Evolutionary conservation across 345 rosid genomes (phyloP).

Genomic region (Murraya paniculata): DNA sequence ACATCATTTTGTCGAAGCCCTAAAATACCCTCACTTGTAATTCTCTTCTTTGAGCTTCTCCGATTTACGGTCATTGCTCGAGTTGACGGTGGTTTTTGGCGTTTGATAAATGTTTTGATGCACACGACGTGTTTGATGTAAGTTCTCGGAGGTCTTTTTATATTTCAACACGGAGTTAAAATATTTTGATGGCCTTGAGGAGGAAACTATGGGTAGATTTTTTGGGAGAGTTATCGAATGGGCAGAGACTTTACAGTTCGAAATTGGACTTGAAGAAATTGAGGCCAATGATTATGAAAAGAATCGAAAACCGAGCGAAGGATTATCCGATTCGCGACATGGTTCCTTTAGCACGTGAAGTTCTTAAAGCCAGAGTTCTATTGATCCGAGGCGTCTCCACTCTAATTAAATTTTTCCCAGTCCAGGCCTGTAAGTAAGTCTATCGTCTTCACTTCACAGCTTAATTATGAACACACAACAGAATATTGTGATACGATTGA

Average conservation of each 20-base stretch:
- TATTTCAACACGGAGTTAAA: not conserved
- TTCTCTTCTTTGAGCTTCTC: not conserved
- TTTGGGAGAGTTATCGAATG: slow-evolving; percentile 11
- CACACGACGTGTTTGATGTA: not conserved
- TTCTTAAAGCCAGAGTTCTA: slow-evolving; percentile 49
- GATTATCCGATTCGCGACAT: slow-evolving; percentile 54
- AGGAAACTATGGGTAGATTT: slow-evolving; percentile 21
- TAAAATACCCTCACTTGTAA: not conserved
- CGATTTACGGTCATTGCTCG: not conserved
- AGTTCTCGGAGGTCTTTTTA: not conserved
- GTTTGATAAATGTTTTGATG: not conserved
- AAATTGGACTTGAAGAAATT: slow-evolving; percentile 55
- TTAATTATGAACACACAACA: not conserved
- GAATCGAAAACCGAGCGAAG: slow-evolving; percentile 69
- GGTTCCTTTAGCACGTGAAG: slow-evolving; percentile 71
- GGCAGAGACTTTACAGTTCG: slow-evolving; percentile 46
- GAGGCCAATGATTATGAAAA: slow-evolving; percentile 73
- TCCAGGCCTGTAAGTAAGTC: slow-evolving; percentile 74
- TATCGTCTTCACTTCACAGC: not conserved
- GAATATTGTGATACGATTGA: not conserved
- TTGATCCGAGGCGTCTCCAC: slow-evolving; percentile 56
- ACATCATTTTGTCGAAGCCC: not conserved
- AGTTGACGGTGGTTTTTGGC: not conserved
- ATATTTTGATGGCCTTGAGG: slow-evolving; percentile 26
- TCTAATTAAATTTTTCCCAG: slow-evolving; percentile 55